A percentile compares a stretch with the other conserved stretches of the same genome.
These are phyloP conservation scores for Nyctanthes arbortristis DNA, from an alignment of 257 asterid species.

Conservation along the genomic window DNA sequence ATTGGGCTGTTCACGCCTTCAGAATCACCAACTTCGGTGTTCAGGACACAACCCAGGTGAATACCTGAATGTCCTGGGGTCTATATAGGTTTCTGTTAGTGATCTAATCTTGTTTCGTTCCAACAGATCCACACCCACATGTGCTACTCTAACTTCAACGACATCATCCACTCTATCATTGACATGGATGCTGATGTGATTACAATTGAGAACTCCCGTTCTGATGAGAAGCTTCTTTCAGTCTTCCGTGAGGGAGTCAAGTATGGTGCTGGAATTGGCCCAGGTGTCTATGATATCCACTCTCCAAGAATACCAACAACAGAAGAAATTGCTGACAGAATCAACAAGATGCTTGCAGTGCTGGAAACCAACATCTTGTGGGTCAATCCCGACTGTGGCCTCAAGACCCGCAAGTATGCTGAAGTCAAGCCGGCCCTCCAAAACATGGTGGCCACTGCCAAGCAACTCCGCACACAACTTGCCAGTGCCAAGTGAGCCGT, in stretches of 20 bases:
- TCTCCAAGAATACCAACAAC: conserved; percentile 93
- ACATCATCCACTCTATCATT: conserved; percentile 91
- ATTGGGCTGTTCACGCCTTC: conserved; percentile 99
- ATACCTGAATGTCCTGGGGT: conserved; percentile 14
- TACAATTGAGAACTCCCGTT: conserved; percentile 96
- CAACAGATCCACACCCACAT: conserved; percentile 96
- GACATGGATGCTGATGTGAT: conserved; percentile 98
- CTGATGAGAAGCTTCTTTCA: too few species aligned
- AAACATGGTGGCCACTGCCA: conserved; percentile 83
- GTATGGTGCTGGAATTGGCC: conserved; percentile 98
- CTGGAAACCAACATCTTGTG: too few species aligned
- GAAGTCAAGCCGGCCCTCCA: conserved; percentile 93
- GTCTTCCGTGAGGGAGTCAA: conserved; percentile 95
- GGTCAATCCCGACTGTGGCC: too few species aligned
- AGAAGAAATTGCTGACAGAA: conserved; percentile 82
- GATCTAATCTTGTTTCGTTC: background rate
- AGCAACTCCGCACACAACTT: too few species aligned
- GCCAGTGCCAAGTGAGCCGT: too few species aligned
- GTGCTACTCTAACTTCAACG: conserved; percentile 99
- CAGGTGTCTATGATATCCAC: too few species aligned
- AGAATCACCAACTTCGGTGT: conserved; percentile 89
- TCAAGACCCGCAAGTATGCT: conserved; percentile 62
- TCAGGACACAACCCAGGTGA: conserved; percentile 90
- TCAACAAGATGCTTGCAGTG: too few species aligned
- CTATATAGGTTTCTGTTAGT: background rate